Conservation (phyloP, 768 basidiomycete genomes). For the Tricholomella constricta region DNA sequence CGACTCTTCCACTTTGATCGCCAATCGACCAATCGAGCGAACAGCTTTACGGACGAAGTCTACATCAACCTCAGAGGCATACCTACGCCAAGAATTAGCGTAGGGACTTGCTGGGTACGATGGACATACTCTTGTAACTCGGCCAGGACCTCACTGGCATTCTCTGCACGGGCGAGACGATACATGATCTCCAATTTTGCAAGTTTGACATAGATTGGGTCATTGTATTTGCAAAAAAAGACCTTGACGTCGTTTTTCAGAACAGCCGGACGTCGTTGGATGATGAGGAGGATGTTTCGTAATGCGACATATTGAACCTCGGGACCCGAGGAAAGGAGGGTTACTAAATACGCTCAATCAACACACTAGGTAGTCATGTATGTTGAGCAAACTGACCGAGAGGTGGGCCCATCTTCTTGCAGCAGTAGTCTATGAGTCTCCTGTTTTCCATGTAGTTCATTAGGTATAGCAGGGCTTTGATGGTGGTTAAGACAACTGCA, state of each 20-base stretch:
- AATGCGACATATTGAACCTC: conserved; percentile 99
- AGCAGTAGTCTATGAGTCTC: conserved; percentile 82
- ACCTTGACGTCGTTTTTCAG: conserved; percentile 97
- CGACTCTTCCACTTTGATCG: conserved; percentile 92
- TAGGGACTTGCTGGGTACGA: background rate
- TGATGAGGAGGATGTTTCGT: conserved; percentile 95
- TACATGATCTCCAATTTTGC: conserved; percentile 99
- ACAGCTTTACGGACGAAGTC: conserved; percentile 99
- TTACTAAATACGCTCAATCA: conserved; percentile 54
- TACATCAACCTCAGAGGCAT: conserved; percentile 97
- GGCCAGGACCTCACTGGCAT: conserved; percentile 88
- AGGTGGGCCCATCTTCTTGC: conserved; percentile 98
- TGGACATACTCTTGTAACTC: conserved; percentile 87
- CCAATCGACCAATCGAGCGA: conserved; percentile 94
- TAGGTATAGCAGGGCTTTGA: conserved; percentile 92
- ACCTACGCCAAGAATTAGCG: conserved; percentile 46
- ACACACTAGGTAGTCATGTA: background rate
- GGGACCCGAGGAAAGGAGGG: conserved; percentile 92
- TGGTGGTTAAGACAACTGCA: conserved; percentile 97
- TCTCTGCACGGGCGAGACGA: conserved; percentile 91
- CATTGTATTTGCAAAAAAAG: conserved; percentile 99
- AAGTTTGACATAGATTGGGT: conserved; percentile 98
- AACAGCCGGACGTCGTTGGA: conserved; percentile 90
- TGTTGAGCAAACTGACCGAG: conserved; percentile 59
- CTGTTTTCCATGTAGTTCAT: conserved; percentile 99